Evolutionary conservation across 148 eudicot species (phyloP).

Genomic region (Chenopodium quinoa): DNA sequence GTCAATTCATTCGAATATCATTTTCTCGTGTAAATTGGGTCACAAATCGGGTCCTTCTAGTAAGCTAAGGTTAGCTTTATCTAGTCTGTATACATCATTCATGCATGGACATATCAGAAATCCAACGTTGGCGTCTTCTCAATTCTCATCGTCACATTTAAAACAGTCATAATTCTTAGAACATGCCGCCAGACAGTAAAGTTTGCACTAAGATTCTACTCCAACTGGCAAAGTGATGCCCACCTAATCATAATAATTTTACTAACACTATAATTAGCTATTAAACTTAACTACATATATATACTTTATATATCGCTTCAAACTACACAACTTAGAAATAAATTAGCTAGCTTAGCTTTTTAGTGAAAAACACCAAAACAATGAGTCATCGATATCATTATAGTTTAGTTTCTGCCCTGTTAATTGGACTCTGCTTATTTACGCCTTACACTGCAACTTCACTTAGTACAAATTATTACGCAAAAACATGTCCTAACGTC

Average conservation of each 20-base stretch:
- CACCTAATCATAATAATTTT: not conserved
- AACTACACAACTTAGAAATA: not conserved
- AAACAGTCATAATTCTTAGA: not conserved
- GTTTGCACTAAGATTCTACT: constrained; percentile 14
- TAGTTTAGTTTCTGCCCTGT: constrained; percentile 21
- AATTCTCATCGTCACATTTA: constrained; percentile 6
- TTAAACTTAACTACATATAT: not conserved
- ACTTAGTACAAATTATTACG: constrained; percentile 55
- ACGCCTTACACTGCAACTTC: constrained; percentile 34
- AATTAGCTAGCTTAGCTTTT: not conserved
- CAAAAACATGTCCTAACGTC: constrained; percentile 62
- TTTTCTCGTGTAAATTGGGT: too few species aligned
- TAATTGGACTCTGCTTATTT: constrained; percentile 24
- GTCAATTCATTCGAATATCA: too few species aligned
- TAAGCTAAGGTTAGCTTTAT: too few species aligned
- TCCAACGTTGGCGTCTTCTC: constrained; percentile 9
- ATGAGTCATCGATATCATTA: constrained; percentile 9
- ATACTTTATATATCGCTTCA: not conserved
- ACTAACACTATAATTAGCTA: not conserved
- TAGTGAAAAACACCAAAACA: not conserved
- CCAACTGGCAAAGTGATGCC: constrained; percentile 28
- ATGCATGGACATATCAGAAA: not conserved
- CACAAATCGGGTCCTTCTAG: too few species aligned
- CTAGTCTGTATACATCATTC: too few species aligned
- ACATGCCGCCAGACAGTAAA: constrained; percentile 19